These are phyloP conservation scores for Mortierella sp. DNA, from an alignment of 371 early-diverging fungal species.

Conservation along the genomic window DNA sequence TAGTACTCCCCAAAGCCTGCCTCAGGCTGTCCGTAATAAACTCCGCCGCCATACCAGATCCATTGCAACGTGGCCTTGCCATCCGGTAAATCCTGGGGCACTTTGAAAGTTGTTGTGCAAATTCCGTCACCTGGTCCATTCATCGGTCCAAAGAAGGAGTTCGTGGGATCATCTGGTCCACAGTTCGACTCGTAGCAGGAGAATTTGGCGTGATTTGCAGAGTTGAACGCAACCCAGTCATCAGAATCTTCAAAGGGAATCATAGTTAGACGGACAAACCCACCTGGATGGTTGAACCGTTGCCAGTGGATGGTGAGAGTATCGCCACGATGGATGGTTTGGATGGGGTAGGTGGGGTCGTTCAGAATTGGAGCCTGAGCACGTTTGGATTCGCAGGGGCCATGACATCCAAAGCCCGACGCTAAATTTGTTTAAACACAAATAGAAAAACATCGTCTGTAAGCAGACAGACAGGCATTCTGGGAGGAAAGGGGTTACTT, in stretches of 20 bases:
- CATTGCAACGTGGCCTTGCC: slow-evolving; percentile 68
- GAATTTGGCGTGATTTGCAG: slow-evolving; percentile 58
- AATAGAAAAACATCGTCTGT: background rate
- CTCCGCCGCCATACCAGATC: slow-evolving; percentile 72
- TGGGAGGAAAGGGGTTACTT: too few species aligned
- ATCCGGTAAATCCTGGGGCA: slow-evolving; percentile 64
- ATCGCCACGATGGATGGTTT: slow-evolving; percentile 62
- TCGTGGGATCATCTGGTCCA: slow-evolving; percentile 51
- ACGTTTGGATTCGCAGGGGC: slow-evolving; percentile 65
- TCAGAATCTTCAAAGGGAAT: slow-evolving; percentile 67
- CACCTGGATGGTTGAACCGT: slow-evolving; percentile 71
- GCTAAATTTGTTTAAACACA: slow-evolving; percentile 5
- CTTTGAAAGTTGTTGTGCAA: slow-evolving; percentile 60
- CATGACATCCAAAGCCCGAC: slow-evolving; percentile 64
- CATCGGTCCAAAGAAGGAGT: slow-evolving; percentile 52
- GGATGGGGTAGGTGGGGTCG: slow-evolving; percentile 56
- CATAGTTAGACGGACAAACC: slow-evolving; percentile 69
- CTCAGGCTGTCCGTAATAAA: slow-evolving; percentile 61
- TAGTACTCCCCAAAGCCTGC: slow-evolving; percentile 69
- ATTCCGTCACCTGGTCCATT: slow-evolving; percentile 58
- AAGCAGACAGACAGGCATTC: background rate
- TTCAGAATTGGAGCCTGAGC: slow-evolving; percentile 54
- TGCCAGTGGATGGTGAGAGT: slow-evolving; percentile 61
- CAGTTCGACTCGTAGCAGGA: slow-evolving; percentile 70
- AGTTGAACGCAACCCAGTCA: slow-evolving; percentile 61